Conservation (phyloP, 2,329 filamentous ascomycete genomes). For the Eutypa lata region DNA sequence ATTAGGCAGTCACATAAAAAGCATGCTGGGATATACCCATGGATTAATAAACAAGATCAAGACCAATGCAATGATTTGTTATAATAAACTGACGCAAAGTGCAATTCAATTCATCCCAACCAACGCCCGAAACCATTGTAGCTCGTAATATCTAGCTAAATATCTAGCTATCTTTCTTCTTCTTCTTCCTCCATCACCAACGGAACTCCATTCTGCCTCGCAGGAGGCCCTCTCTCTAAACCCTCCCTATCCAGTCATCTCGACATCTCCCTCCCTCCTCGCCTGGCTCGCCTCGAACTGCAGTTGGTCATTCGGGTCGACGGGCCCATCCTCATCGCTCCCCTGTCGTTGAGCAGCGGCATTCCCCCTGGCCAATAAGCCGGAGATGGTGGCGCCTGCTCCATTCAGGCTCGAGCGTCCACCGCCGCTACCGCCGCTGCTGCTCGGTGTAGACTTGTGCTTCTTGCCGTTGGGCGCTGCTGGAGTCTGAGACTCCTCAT, state of each 20-base stretch:
- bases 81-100: too few species aligned
- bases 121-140: not conserved
- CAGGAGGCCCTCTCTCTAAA: too few species aligned
- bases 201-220: too few species aligned
- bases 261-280: conserved; percentile 44
- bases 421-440: conserved; percentile 12
- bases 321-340: conserved; percentile 24
- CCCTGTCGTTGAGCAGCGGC: conserved; percentile 13
- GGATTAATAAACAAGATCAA: conserved; percentile 10
- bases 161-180: too few species aligned
- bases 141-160: not conserved
- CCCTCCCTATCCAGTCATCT: conserved; percentile 55
- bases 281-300: conserved; percentile 53
- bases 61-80: too few species aligned
- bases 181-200: not conserved
- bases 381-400: conserved; percentile 15
- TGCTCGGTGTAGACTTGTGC: conserved; percentile 25
- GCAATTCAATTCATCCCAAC: too few species aligned
- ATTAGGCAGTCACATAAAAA: not conserved
- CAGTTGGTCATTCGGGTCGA: conserved; percentile 51
- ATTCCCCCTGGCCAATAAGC: conserved; percentile 25
- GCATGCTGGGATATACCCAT: conserved; percentile 23
- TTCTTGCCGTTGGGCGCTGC: conserved; percentile 34
- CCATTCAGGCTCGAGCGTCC: conserved; percentile 22
- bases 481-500: not conserved